Evolutionary conservation across 345 rosid species (phyloP).

Genomic region (Erysimum cheiranthoides): DNA sequence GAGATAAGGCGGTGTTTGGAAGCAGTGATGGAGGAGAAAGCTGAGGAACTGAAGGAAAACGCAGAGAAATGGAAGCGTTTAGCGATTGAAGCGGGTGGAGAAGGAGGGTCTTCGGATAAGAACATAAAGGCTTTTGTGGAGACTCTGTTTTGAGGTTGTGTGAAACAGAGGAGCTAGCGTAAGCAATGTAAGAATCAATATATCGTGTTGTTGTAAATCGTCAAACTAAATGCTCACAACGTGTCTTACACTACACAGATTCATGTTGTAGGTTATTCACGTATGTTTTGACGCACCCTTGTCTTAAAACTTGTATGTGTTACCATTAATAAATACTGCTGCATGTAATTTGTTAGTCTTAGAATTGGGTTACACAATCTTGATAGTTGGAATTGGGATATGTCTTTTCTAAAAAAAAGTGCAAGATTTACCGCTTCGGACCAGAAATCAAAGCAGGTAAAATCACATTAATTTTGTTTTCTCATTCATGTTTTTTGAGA

Average conservation of each 20-base stretch:
- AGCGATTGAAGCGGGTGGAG: conserved; percentile 53
- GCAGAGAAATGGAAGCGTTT: conserved; percentile 60
- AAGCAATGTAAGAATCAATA: background rate
- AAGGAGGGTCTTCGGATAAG: conserved; percentile 59
- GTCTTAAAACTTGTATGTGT: background rate
- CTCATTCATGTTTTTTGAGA: too few relatives aligned
- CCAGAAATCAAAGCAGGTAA: background rate
- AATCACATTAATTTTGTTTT: too few relatives aligned
- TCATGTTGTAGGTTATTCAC: conserved; percentile 8
- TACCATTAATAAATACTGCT: background rate
- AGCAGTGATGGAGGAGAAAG: conserved; percentile 53
- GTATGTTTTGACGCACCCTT: background rate
- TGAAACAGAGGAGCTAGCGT: conserved; percentile 1
- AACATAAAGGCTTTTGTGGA: conserved; percentile 55
- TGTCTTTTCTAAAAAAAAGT: too few relatives aligned
- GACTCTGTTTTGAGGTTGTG: conserved; percentile 1
- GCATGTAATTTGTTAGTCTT: background rate
- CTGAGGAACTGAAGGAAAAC: conserved; percentile 50
- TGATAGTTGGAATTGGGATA: background rate
- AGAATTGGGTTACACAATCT: background rate
- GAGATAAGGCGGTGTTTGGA: conserved; percentile 73
- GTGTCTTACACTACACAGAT: background rate
- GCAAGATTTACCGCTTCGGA: too few relatives aligned
- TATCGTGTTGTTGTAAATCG: background rate
- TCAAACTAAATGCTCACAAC: background rate